Base-by-base conservation (phyloP, 2,329 filamentous ascomycete genomes). In the Monilinia aucupariae region DNA sequence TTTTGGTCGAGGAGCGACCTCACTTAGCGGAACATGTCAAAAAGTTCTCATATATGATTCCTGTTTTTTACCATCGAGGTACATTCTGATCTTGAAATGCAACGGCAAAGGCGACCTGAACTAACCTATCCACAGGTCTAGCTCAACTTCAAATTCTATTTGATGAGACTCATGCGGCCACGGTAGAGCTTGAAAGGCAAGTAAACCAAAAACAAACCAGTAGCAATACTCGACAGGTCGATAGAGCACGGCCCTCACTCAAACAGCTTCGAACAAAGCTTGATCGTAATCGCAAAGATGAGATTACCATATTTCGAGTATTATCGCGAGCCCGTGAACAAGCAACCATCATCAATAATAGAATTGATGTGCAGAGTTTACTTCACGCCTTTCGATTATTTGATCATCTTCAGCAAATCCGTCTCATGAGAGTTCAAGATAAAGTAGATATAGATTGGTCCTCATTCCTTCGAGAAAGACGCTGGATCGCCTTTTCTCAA, bases 391-490 rank as follows among this genome's bases (percentile, higher is more conserved):
- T 74, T 10, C 60, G 56, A 17, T 80, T 81, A 1, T 88, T 89
- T 69, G 81, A 78, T 2, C 79, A 80, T 34, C 78, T 89, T 13
- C 83, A 87, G 69, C 82, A 88, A 70, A 80, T 89, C 58, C 85
- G 88, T 65, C 79, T 89, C 17, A 78, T 89, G 32, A 81, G 83
- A 7, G 75, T 88, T 15, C 81, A 85, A 66, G 85, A 88, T 65
- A 76, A 80, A 64, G 78, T 83, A 64, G 85, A 88, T 69, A 78
- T 79, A 53, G 74, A 78, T 27, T 76, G 86, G 17, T 75, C 83
- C 52, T 75, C 78, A 20, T 82, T 81, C 66, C 77, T 86, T 51
- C 76, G 78, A 53, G 74, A 78, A 43, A 62, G 59, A 56, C 59
- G 59, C 34, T 62, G 50, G 59, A 37, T 45, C n/a, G 59, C 59